These are phyloP conservation scores for Pleoardoris graminearum DNA, from an alignment of 2,329 filamentous ascomycete species.

Conservation along the genomic window DNA sequence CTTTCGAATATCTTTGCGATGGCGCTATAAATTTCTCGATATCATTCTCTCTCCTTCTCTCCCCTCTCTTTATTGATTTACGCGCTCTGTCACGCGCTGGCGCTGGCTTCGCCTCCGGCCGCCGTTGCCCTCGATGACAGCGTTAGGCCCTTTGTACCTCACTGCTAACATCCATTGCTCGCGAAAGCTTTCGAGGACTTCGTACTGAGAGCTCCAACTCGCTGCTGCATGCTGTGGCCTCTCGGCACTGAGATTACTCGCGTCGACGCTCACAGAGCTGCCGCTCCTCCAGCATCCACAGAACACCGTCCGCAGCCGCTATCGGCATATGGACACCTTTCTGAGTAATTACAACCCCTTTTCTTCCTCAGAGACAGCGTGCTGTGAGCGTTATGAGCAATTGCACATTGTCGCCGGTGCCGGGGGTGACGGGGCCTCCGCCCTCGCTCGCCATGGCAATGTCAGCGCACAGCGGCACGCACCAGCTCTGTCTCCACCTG, in stretches of 20 bases:
- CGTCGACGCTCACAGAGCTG: background rate
- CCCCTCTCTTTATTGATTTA: background rate
- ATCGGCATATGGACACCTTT: background rate
- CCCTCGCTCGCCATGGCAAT: background rate
- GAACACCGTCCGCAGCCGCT: background rate
- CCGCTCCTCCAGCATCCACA: background rate
- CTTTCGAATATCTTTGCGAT: background rate
- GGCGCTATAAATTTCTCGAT: background rate
- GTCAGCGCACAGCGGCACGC: background rate
- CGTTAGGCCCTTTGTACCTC: background rate
- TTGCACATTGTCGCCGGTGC: background rate
- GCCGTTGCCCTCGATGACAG: background rate
- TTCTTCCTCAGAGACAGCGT: background rate
- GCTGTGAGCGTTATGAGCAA: background rate
- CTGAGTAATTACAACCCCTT: background rate
- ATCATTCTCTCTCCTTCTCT: background rate
- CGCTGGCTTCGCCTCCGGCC: background rate
- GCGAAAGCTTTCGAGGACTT: background rate
- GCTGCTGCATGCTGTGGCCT: background rate
- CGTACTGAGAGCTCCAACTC: background rate
- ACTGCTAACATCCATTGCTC: background rate
- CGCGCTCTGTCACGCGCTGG: background rate
- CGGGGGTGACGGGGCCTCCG: background rate
- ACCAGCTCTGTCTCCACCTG: no score
- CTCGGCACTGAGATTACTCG: background rate